phyloP scores from a whole-genome alignment of 345 rosid species.

The Sonneratia alba region DNA sequence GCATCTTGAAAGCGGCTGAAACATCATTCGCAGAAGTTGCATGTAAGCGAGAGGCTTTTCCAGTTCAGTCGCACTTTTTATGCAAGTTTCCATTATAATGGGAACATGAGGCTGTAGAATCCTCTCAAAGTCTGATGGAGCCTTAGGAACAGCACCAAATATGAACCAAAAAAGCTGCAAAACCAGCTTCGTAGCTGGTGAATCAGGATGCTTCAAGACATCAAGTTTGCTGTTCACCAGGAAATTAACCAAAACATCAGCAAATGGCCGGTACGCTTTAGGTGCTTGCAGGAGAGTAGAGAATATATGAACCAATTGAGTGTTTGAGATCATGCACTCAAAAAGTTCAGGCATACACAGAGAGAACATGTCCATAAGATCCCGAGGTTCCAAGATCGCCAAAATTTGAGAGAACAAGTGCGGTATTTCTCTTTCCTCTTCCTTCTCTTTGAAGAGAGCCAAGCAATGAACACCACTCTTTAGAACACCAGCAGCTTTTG shows the following conservation, averaged over 20 bases:
- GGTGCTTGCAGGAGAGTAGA: conserved; percentile 73
- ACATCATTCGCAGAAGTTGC: conserved; percentile 90
- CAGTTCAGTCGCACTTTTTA: conserved; percentile 89
- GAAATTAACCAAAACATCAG: conserved; percentile 84
- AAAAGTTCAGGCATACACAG: conserved; percentile 97
- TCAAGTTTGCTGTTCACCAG: conserved; percentile 88
- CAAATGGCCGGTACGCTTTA: conserved; percentile 82
- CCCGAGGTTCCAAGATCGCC: conserved; percentile 94
- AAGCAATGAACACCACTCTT: conserved; percentile 97
- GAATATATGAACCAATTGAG: conserved; percentile 84
- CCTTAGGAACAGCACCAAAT: conserved; percentile 86
- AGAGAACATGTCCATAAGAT: conserved; percentile 98
- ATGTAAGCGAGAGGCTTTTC: conserved; percentile 90
- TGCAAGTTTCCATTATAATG: conserved; percentile 89
- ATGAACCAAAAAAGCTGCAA: conserved; percentile 88
- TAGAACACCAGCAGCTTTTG: conserved; percentile 96
- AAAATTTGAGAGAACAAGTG: conserved; percentile 82
- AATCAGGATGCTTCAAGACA: conserved; percentile 75
- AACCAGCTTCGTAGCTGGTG: conserved; percentile 75
- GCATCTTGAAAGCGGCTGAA: conserved; percentile 83
- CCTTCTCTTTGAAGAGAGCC: conserved; percentile 96
- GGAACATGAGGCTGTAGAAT: conserved; percentile 95
- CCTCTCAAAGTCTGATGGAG: conserved; percentile 91
- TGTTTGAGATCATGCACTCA: conserved; percentile 88
- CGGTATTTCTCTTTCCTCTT: conserved; percentile 93